phyloP scores from a whole-genome alignment of 1,284 basidiomycete genomes.

The Cutaneotrichosporon arboriforme region DNA sequence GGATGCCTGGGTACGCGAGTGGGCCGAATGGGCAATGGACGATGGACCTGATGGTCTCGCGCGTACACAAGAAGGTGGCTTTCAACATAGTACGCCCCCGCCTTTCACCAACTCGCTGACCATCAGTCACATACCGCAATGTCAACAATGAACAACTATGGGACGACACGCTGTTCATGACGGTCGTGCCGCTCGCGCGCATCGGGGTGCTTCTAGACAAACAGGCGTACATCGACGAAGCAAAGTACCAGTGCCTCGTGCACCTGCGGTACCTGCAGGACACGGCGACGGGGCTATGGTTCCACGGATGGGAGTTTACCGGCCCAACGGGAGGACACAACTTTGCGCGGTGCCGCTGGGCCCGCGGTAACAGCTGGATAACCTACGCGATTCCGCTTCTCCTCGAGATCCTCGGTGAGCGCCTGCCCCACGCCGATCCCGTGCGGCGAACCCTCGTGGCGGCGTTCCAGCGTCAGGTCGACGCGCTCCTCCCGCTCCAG shows the following conservation, averaged over 20 bases:
- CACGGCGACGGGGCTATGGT: constrained; percentile 40
- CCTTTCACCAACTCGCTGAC: constrained; percentile 48
- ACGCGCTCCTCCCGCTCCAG: constrained; percentile 53
- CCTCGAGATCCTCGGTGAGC: constrained; percentile 5
- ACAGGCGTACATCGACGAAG: constrained; percentile 59
- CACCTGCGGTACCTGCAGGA: constrained; percentile 47
- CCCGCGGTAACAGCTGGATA: constrained; percentile 56
- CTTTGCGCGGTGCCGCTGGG: constrained; percentile 56
- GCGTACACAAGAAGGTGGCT: constrained; percentile 53
- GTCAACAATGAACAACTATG: constrained; percentile 50
- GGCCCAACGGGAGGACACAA: constrained; percentile 38
- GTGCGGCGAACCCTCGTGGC: constrained; percentile 51
- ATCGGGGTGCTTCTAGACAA: constrained; percentile 57
- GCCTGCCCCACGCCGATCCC: constrained; percentile 39
- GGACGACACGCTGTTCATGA: constrained; percentile 60
- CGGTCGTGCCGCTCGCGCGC: constrained; percentile 57
- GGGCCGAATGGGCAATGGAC: constrained; percentile 58
- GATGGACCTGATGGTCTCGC: constrained; percentile 52
- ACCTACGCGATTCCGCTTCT: constrained; percentile 20
- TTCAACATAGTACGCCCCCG: constrained; percentile 51
- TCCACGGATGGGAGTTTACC: constrained; percentile 48
- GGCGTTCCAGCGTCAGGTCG: constrained; percentile 53
- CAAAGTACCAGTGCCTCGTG: constrained; percentile 57
- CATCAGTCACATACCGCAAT: constrained; percentile 1
- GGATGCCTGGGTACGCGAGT: constrained; percentile 49